phyloP scores from a whole-genome alignment of 129 eudicot genomes.

The Flaveria ramosissima region DNA sequence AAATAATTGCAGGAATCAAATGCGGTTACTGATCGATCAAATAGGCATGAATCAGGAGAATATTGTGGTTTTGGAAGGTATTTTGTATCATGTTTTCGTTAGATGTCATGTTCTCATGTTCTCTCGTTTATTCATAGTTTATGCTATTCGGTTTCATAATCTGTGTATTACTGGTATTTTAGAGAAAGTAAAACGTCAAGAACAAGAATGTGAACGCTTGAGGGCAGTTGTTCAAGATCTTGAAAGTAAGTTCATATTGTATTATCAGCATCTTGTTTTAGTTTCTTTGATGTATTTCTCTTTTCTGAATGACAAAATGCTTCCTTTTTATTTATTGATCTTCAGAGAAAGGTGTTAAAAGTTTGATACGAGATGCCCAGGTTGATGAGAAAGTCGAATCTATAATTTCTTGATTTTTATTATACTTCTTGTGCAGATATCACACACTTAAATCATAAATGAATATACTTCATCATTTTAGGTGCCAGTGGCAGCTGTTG shows the following conservation, averaged over 20 bases:
- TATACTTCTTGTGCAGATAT: background rate
- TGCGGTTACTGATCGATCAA: conserved; percentile 64
- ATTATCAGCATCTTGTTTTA: conserved; percentile 4
- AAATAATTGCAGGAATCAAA: conserved; percentile 65
- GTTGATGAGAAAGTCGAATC: conserved; percentile 31
- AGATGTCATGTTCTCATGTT: conserved; percentile 3
- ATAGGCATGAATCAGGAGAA: conserved; percentile 66
- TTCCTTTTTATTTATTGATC: conserved; percentile 3
- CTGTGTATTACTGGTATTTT: conserved; percentile 40
- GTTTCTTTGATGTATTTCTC: background rate
- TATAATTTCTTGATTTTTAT: background rate
- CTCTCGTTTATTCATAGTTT: background rate
- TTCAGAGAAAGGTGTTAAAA: conserved; percentile 63
- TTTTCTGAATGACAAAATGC: background rate
- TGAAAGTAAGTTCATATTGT: conserved; percentile 49
- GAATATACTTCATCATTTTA: conserved; percentile 19
- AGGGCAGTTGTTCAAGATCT: conserved; percentile 76
- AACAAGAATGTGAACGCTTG: conserved; percentile 63
- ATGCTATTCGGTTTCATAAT: background rate
- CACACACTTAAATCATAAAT: conserved; percentile 1
- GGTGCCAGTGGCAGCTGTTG: conserved; percentile 97
- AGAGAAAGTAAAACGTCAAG: conserved; percentile 66
- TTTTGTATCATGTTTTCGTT: conserved; percentile 3
- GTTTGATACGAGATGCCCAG: conserved; percentile 54
- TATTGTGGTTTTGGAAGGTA: conserved; percentile 69